Evolutionary conservation across 2,329 filamentous ascomycete species (phyloP), one percentile per base, ranked within the genome.

Genomic region (Venturia asperata): DNA sequence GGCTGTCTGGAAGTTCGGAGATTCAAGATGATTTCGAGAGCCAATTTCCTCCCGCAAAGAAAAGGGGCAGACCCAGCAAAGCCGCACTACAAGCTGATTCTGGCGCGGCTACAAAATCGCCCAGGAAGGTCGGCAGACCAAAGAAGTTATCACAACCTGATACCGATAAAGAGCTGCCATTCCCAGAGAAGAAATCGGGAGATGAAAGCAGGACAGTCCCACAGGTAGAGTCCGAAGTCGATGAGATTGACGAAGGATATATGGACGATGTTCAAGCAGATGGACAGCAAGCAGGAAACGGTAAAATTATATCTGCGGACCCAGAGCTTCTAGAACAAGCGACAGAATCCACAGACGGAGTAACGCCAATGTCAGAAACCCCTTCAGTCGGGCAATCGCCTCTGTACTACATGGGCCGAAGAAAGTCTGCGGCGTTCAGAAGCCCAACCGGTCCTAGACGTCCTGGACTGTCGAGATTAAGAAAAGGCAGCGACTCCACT

Each of bases 81-180:
- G 10, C 5, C 30, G 30, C 27, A 37, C 30, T 15, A 58, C 52
- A 34, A 19, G 17, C 19, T 19, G 52, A 37, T 58, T 37, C 47
- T 21, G 52, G 52, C 27, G 6, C 37, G 13, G 52, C n/a, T 1
- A 37, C 52, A 37, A 34, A 34, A 11, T 37, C 52, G 6, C 52
- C 52, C 1, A 58, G 30, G 49, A 64, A 34, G 49, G 21, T 24
- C 47, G 52, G 43, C 63, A 47, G 60, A 43, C 60, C 60, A 37
- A 61, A n/a, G 37, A 61, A 61, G 37, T 42, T 4, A 27, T 21
- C 30, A 19, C 52, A 58, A 10, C 24, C 11, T 19, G 19, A 58
- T 9, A 19, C 30, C 30, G 5, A n/a, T 58, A 7, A n/a, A 37
- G 52, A 37, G 10, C 52, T 24, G 2, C 52, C 24, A 21, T 37